Evolutionary conservation across 1,139 yeast species (phyloP).

Genomic region (Candida sanyaensis): DNA sequence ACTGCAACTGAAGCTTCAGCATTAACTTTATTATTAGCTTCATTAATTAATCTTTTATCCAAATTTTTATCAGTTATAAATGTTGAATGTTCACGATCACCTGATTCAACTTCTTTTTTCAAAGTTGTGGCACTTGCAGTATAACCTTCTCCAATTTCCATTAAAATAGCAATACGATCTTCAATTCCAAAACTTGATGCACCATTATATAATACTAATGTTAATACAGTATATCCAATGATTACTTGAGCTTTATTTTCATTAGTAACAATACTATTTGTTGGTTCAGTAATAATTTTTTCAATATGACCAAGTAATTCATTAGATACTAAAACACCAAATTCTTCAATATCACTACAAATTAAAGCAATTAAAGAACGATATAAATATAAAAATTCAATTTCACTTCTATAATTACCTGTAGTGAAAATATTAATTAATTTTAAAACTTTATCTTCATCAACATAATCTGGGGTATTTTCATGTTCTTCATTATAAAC

Average conservation of each 20-base stretch:
- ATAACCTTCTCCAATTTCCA: slow-evolving; percentile 50
- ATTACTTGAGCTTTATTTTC: slow-evolving; percentile 44
- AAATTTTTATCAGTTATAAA: slow-evolving; percentile 36
- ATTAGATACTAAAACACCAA: slow-evolving; percentile 45
- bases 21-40: slow-evolving; percentile 31
- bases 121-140: slow-evolving; percentile 37
- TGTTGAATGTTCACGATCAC: slow-evolving; percentile 49
- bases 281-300: slow-evolving; percentile 35
- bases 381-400: slow-evolving; percentile 45
- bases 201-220: slow-evolving; percentile 49
- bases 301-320: slow-evolving; percentile 39
- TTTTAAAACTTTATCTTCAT: slow-evolving; percentile 37
- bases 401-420: slow-evolving; percentile 40
- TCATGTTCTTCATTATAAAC: slow-evolving; percentile 39
- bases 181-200: slow-evolving; percentile 54
- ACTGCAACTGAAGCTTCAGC: slow-evolving; percentile 43
- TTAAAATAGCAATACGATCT: slow-evolving; percentile 41
- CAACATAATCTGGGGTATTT: slow-evolving; percentile 34
- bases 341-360: slow-evolving; percentile 53
- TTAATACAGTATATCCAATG: slow-evolving; percentile 45
- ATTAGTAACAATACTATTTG: slow-evolving; percentile 33
- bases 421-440: slow-evolving; percentile 33
- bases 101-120: slow-evolving; percentile 34
- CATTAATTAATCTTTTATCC: slow-evolving; percentile 40
- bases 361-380: slow-evolving; percentile 46